phyloP scores from a whole-genome alignment of 1,139 yeast species.

The Candida anutae region DNA sequence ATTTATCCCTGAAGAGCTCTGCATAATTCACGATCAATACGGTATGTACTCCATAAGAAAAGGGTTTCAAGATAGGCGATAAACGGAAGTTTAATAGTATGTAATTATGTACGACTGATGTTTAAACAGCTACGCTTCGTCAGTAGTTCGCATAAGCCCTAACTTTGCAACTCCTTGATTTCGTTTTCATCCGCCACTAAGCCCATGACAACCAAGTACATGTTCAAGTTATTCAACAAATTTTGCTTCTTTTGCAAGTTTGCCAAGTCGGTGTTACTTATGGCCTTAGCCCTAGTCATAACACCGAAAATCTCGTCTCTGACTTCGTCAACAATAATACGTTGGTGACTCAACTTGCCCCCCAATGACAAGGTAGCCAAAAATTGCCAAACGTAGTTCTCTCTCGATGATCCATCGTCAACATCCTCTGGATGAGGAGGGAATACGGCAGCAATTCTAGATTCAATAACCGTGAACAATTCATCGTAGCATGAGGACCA shows the following conservation, averaged over 20 bases:
- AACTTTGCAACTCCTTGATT: constrained; percentile 41
- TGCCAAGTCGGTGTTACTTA: constrained; percentile 46
- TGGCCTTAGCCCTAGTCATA: constrained; percentile 72
- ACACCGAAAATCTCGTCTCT: constrained; percentile 91
- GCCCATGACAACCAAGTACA: constrained; percentile 95
- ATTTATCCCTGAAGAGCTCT: too few relatives aligned
- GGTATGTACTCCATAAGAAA: not conserved
- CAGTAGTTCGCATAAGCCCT: too few relatives aligned
- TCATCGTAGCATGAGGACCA: constrained; percentile 85
- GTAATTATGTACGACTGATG: too few relatives aligned
- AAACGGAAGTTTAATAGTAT: too few relatives aligned
- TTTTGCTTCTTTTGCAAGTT: constrained; percentile 52
- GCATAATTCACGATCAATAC: too few relatives aligned
- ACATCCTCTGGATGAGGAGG: constrained; percentile 55
- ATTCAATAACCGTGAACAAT: constrained; percentile 72
- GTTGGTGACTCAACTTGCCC: constrained; percentile 88
- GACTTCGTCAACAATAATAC: constrained; percentile 90
- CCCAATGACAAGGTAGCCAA: constrained; percentile 90
- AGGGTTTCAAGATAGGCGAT: too few relatives aligned
- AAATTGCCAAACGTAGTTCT: constrained; percentile 88
- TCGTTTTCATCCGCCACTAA: constrained; percentile 74
- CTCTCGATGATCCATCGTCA: constrained; percentile 59
- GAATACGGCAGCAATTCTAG: constrained; percentile 71
- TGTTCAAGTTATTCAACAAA: constrained; percentile 73
- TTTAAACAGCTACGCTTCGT: too few relatives aligned